phyloP scores from a whole-genome alignment of 176 grass and related monocot species.

The Cocos nucifera region DNA sequence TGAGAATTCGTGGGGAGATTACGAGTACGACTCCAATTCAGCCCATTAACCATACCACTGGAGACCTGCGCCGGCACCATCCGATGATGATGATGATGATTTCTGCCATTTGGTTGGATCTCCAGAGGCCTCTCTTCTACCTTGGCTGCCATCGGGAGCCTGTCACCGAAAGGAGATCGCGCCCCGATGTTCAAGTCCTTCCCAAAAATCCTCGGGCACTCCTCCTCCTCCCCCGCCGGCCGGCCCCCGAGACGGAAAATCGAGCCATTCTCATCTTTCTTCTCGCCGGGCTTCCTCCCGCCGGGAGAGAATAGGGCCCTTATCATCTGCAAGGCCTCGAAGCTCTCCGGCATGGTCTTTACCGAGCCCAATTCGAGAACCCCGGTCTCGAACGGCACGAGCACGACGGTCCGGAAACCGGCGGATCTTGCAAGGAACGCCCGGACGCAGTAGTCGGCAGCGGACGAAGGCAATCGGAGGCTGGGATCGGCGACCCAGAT shows the following conservation, averaged over 20 bases:
- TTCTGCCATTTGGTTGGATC: not conserved
- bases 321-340: constrained; percentile 11
- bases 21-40: not conserved
- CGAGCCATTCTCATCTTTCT: constrained; percentile 2
- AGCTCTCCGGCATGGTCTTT: constrained; percentile 5
- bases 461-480: not conserved
- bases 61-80: not conserved
- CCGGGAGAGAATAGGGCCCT: not conserved
- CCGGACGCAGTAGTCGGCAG: constrained; percentile 3
- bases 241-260: not conserved
- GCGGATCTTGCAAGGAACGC: constrained; percentile 8
- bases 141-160: not conserved
- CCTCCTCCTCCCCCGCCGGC: not conserved
- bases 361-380: constrained; percentile 16
- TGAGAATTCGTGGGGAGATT: not conserved
- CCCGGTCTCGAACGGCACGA: constrained; percentile 1
- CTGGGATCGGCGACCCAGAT: constrained; percentile 10
- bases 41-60: not conserved
- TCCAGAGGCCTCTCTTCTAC: not conserved
- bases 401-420: constrained; percentile 8
- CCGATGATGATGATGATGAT: constrained; percentile 1
- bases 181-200: not conserved
- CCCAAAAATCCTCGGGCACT: constrained; percentile 12
- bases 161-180: not conserved
- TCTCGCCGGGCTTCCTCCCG: not conserved